Evolutionary conservation across 2,329 filamentous ascomycete genomes (phyloP).

Genomic region (Cadophora sp.): DNA sequence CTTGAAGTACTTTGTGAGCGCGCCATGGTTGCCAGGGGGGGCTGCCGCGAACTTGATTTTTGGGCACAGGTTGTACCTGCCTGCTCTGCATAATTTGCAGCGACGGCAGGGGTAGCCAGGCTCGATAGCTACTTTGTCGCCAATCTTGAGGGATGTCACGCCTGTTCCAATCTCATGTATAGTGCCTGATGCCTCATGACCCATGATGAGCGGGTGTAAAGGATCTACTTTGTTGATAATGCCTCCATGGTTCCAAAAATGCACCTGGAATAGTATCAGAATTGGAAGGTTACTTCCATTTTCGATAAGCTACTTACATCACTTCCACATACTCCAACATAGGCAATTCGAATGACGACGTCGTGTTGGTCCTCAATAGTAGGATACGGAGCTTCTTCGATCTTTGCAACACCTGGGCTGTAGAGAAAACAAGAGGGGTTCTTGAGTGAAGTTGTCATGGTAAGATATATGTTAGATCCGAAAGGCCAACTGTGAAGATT

Average conservation of each 20-base stretch:
- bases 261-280: slow-evolving; percentile 27
- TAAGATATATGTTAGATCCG: background rate
- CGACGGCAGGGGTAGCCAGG: slow-evolving; percentile 53
- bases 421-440: slow-evolving; percentile 57
- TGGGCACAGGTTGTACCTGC: slow-evolving; percentile 50
- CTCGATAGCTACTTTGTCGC: slow-evolving; percentile 56
- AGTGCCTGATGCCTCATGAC: slow-evolving; percentile 53
- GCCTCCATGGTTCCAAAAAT: slow-evolving; percentile 51
- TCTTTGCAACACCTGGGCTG: slow-evolving; percentile 51
- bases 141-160: slow-evolving; percentile 31
- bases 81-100: slow-evolving; percentile 51
- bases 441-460: slow-evolving; percentile 34
- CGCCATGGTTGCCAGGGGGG: slow-evolving; percentile 54
- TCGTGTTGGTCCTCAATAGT: slow-evolving; percentile 49
- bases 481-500: background rate
- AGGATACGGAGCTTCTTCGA: slow-evolving; percentile 53
- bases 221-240: slow-evolving; percentile 55
- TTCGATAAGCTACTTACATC: slow-evolving; percentile 46
- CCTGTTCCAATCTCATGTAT: slow-evolving; percentile 29
- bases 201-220: slow-evolving; percentile 52
- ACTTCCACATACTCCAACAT: slow-evolving; percentile 56
- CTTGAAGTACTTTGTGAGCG: slow-evolving; percentile 56
- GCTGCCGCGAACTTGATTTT: slow-evolving; percentile 57
- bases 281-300: background rate
- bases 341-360: slow-evolving; percentile 52